Percentiles rank a stretch among this genome's conserved stretches.
phyloP scores from a whole-genome alignment of 1,284 basidiomycete genomes.

The Amylostereum chailletii region DNA sequence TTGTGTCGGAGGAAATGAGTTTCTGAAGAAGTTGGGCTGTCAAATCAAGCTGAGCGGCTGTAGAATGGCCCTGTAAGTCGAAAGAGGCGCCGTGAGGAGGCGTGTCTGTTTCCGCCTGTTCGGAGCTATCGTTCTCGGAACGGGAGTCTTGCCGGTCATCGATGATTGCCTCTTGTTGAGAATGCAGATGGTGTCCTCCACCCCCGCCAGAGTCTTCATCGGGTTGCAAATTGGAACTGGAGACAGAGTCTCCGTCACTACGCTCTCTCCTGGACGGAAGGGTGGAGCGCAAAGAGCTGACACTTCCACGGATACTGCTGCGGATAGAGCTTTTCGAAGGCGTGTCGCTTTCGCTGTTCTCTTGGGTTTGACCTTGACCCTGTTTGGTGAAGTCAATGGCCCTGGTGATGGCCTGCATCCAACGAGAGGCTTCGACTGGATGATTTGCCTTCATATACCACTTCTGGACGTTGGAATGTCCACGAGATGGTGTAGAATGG shows the following conservation, averaged over 20 bases:
- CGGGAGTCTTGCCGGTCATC: slow-evolving; percentile 29
- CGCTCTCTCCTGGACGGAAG: slow-evolving; percentile 4
- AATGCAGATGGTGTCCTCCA: background rate
- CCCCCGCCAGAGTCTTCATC: slow-evolving; percentile 10
- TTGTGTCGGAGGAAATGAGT: slow-evolving; percentile 29
- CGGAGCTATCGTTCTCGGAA: slow-evolving; percentile 17
- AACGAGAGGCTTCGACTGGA: slow-evolving; percentile 82
- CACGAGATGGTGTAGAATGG: slow-evolving; percentile 49
- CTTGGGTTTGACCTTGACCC: slow-evolving; percentile 17
- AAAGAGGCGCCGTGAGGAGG: slow-evolving; percentile 67
- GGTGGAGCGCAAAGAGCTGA: slow-evolving; percentile 5
- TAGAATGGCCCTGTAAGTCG: slow-evolving; percentile 69
- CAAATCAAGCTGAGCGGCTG: slow-evolving; percentile 75
- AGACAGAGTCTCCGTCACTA: slow-evolving; percentile 9
- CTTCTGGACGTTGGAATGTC: slow-evolving; percentile 48
- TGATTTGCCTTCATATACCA: slow-evolving; percentile 92
- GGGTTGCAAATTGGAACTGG: slow-evolving; percentile 11
- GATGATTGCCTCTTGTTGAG: slow-evolving; percentile 17
- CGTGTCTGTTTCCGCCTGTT: slow-evolving; percentile 25
- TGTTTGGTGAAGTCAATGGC: slow-evolving; percentile 61
- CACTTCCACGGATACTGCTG: background rate
- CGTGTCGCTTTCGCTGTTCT: slow-evolving; percentile 25
- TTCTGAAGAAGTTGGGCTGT: slow-evolving; percentile 60
- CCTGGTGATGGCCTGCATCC: slow-evolving; percentile 69
- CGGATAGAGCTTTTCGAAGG: slow-evolving; percentile 8